Percentiles rank a stretch among this genome's conserved stretches.
Evolutionary conservation across 495 filamentous ascomycete genomes (phyloP).

Genomic region (Trichoderma erinaceum): DNA sequence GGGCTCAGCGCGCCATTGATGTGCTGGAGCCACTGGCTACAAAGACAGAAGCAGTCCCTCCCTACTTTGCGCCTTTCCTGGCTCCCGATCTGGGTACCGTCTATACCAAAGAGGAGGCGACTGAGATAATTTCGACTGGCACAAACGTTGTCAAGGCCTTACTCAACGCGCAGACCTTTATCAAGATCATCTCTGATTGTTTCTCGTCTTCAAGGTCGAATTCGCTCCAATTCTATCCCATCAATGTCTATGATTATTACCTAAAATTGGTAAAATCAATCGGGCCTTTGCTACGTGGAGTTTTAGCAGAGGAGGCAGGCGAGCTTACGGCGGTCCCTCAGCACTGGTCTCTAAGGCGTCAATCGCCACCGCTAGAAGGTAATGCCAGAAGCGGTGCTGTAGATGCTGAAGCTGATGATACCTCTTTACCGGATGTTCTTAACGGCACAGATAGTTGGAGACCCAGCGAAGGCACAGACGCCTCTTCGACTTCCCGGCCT

Average conservation of each 20-base stretch:
- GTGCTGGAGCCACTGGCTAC: constrained; percentile 58
- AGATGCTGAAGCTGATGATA: neutral
- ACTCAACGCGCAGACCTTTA: constrained; percentile 64
- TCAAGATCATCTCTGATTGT: constrained; percentile 63
- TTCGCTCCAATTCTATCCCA: constrained; percentile 50
- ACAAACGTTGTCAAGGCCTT: constrained; percentile 72
- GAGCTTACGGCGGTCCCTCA: constrained; percentile 44
- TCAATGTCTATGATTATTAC: constrained; percentile 80
- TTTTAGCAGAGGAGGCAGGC: constrained; percentile 76
- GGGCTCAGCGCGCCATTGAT: constrained; percentile 62
- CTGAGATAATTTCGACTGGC: constrained; percentile 47
- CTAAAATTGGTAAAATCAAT: constrained; percentile 59
- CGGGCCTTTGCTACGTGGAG: constrained; percentile 67
- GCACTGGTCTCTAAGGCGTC: constrained; percentile 32
- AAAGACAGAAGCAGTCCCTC: constrained; percentile 25
- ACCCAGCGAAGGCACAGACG: neutral
- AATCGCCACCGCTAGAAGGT: neutral
- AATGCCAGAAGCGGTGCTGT: neutral
- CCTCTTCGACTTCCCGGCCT: constrained; percentile 16
- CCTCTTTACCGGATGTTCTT: neutral
- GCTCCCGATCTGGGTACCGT: constrained; percentile 24
- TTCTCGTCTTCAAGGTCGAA: constrained; percentile 57
- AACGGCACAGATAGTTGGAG: neutral
- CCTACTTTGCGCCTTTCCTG: constrained; percentile 59
- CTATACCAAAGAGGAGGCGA: constrained; percentile 28